Percentiles rank a stretch among this genome's conserved stretches.
Evolutionary conservation across 768 basidiomycete genomes (phyloP).

Genomic region (Kwoniella heveanensis): DNA sequence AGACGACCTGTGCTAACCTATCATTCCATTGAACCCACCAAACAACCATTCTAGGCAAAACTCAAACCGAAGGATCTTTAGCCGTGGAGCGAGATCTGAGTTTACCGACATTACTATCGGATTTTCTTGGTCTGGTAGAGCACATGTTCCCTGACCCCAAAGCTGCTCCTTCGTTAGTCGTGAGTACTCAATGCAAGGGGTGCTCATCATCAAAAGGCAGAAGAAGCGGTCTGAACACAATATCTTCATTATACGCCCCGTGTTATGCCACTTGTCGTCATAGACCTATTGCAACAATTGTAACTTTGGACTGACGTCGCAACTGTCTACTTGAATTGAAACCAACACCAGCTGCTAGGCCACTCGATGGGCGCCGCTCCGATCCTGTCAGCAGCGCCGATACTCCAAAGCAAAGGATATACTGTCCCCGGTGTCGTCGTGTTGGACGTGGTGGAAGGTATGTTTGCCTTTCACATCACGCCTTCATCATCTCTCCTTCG

Average conservation of each 20-base stretch:
- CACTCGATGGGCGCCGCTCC: conserved; percentile 98
- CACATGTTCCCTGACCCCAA: conserved; percentile 69
- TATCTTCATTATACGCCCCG: too few species aligned
- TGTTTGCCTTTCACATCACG: too few species aligned
- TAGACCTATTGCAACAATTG: too few species aligned
- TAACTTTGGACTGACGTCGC: too few species aligned
- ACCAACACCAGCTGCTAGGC: conserved; percentile 66
- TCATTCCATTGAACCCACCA: background rate
- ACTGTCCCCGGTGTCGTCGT: conserved; percentile 75
- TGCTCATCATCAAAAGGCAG: too few species aligned
- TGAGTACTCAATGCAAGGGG: too few species aligned
- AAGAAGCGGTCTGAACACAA: too few species aligned
- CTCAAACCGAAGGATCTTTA: conserved; percentile 57
- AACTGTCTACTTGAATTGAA: too few species aligned
- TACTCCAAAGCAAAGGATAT: conserved; percentile 69
- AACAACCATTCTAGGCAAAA: conserved; percentile 71
- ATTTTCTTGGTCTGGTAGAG: conserved; percentile 71
- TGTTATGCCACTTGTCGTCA: too few species aligned
- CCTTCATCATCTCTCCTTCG: too few species aligned
- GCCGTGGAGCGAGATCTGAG: conserved; percentile 62
- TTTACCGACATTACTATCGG: conserved; percentile 70
- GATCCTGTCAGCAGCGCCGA: conserved; percentile 69
- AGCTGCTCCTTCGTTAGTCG: conserved; percentile 72
- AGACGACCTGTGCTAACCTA: too few species aligned
- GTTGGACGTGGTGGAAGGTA: conserved; percentile 78